Conservation (phyloP, 345 rosid species). For the Diplotaxis tenuifolia region DNA sequence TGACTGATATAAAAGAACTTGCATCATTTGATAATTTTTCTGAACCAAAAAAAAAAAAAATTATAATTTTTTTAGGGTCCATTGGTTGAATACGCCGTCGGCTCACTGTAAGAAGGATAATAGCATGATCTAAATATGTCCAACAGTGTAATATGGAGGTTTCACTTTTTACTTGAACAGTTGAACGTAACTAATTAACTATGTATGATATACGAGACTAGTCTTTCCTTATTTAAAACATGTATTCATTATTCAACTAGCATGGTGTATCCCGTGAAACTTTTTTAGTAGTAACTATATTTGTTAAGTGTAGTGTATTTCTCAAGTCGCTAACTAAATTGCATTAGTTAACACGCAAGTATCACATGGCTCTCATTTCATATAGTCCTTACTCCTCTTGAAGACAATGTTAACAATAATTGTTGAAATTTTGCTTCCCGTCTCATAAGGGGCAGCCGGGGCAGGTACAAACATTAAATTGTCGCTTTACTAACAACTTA, state of each 20-base stretch:
- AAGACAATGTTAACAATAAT: slow-evolving; percentile 15
- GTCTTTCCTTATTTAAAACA: background rate
- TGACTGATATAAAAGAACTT: background rate
- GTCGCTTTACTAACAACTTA: background rate
- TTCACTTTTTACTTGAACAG: background rate
- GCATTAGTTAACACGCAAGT: slow-evolving; percentile 25
- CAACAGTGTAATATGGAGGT: background rate
- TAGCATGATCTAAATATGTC: background rate
- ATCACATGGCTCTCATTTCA: slow-evolving; percentile 18
- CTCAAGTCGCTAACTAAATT: slow-evolving; percentile 2
- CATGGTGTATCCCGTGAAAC: background rate
- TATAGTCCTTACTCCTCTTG: slow-evolving; percentile 21
- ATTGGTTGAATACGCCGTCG: background rate
- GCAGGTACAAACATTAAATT: slow-evolving; percentile 19
- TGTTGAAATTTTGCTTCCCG: slow-evolving; percentile 23
- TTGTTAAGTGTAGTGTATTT: background rate
- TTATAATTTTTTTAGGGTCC: background rate
- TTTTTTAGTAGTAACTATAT: background rate
- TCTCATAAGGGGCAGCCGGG: background rate
- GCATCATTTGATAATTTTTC: background rate
- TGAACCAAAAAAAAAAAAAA: background rate
- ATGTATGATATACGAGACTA: background rate
- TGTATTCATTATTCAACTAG: background rate
- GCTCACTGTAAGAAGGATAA: background rate
- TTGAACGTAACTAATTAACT: no score